These are phyloP conservation scores for Sonneratia alba DNA, from an alignment of 345 rosid species.

Conservation along the genomic window DNA sequence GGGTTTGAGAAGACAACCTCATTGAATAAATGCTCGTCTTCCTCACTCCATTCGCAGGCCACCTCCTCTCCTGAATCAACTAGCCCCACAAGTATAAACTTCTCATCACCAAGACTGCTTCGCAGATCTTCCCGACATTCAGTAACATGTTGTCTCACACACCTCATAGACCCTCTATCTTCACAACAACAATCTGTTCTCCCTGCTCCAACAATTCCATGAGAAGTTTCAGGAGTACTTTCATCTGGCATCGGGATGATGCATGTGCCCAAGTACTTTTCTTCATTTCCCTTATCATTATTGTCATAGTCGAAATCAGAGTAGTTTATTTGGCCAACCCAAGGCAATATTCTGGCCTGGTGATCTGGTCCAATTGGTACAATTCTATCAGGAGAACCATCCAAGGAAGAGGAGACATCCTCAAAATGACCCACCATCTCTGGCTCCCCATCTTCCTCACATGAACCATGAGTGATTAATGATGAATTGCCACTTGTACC, in stretches of 20 bases:
- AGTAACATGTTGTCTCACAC: constrained; percentile 50
- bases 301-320: constrained; percentile 1
- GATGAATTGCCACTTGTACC: constrained; percentile 17
- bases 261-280: constrained; percentile 45
- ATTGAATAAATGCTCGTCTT: constrained; percentile 52
- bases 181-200: constrained; percentile 45
- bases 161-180: constrained; percentile 46
- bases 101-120: constrained; percentile 33
- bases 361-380: constrained; percentile 59
- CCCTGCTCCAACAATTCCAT: constrained; percentile 27
- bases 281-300: constrained; percentile 15
- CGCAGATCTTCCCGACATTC: constrained; percentile 47
- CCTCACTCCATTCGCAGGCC: constrained; percentile 53
- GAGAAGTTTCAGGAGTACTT: constrained; percentile 9
- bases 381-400: constrained; percentile 28
- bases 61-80: constrained; percentile 67
- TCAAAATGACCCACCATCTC: constrained; percentile 16
- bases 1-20: constrained; percentile 50
- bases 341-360: constrained; percentile 58
- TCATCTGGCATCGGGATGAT: constrained; percentile 46
- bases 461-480: constrained; percentile 16
- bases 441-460: constrained; percentile 22
- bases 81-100: constrained; percentile 48
- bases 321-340: background rate
- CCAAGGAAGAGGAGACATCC: constrained; percentile 26